phyloP scores from a whole-genome alignment of 2,329 filamentous ascomycete genomes.

The Trichoderma atrobrunneum region DNA sequence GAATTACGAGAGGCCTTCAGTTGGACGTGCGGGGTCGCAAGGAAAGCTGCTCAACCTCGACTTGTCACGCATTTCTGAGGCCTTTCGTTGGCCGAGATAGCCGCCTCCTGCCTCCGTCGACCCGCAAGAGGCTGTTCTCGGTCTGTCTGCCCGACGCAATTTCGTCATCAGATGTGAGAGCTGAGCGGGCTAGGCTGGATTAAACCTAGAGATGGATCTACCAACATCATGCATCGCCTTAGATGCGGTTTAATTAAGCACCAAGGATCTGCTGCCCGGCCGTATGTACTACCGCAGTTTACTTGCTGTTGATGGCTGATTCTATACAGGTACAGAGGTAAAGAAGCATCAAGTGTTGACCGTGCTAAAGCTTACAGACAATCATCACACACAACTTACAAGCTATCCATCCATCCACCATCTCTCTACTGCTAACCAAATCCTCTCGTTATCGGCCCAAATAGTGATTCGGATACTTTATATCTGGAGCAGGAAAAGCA shows the following conservation, averaged over 20 bases:
- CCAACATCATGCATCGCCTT: background rate
- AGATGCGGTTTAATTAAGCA: background rate
- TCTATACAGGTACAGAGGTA: background rate
- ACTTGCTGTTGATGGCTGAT: background rate
- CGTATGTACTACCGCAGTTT: background rate
- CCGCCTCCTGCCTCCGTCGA: background rate
- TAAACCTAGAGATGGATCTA: constrained; percentile 9
- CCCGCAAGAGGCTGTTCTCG: constrained; percentile 3
- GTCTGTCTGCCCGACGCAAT: background rate
- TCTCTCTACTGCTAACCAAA: background rate
- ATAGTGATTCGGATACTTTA: background rate
- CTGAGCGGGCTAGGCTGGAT: constrained; percentile 15
- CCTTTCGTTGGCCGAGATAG: constrained; percentile 8
- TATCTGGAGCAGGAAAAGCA: background rate
- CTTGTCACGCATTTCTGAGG: background rate
- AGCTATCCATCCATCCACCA: background rate
- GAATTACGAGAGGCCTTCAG: background rate
- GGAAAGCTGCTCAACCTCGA: background rate
- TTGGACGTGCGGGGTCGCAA: constrained; percentile 1
- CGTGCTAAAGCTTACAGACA: background rate
- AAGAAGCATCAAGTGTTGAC: background rate
- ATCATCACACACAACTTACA: background rate
- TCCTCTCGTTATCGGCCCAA: background rate
- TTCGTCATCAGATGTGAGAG: constrained; percentile 8
- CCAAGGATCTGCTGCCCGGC: background rate